Evolutionary conservation across 129 eudicot genomes (phyloP), one percentile per base, ranked within the genome.

Genomic region (Arctium lappa): DNA sequence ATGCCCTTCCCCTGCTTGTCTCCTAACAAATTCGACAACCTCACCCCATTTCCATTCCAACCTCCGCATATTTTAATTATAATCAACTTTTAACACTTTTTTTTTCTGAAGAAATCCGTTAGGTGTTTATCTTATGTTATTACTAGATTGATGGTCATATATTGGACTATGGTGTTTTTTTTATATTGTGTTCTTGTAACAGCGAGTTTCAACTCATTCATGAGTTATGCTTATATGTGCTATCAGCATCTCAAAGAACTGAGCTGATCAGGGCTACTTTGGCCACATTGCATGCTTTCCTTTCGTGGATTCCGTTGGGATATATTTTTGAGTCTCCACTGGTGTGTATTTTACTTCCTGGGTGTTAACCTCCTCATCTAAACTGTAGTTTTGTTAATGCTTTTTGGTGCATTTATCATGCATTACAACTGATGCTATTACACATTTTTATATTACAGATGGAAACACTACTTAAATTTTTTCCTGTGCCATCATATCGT

Each of bases 261-360:
- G 98, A 93, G 88, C 92, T 96, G 70, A 96, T 93, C 73, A 89
- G 99, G 75, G 97, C 98, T 84, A 96, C 99, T 29, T 79, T 96
- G 62, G 94, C 99, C 50, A 96, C 99, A 39, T 83, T 96, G 91
- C 99, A 96, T 89, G 99, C 99, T 50, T 96, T 96, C 80, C 97
- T 96, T 75, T 96, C 99, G 8, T 96, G 99, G 99, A 93, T 96
- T 87, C 99, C 99, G 46, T 87, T 96, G 81, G 99, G 99, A 78
- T 96, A 96, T 78, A 96, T 96, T 30, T 96, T 96, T 81, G 98
- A 96, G 80, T 96, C 99, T 46, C 92, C 97, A 22, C 90, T 96
- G 98, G 99, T 96, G 50, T 88, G 98, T 85, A 48, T 63, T 82
- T 40, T 31, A 4, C 29, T 34, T 33, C 31, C 82, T 66, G 4